A percentile compares a stretch with the other conserved stretches of the same genome.
Evolutionary conservation across 805 yeast genomes (phyloP).

Genomic region (Ogataea polymorpha): DNA sequence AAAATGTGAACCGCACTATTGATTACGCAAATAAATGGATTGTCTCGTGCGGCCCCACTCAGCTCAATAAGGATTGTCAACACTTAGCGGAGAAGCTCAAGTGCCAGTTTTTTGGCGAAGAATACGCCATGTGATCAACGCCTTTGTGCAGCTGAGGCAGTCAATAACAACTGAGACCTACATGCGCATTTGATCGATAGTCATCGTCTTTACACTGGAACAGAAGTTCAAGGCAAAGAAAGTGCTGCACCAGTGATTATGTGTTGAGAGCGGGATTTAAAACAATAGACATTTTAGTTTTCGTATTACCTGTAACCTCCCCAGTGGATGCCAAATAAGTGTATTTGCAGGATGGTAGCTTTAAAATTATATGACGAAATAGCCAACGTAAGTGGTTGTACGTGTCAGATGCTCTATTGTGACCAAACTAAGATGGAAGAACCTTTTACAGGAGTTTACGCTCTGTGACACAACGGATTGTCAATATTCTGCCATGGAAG

Average conservation of each 20-base stretch:
- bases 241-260: neutral
- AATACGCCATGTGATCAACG: conserved; percentile 29
- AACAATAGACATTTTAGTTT: neutral
- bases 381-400: neutral
- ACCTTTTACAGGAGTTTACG: neutral
- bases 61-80: conserved; percentile 40
- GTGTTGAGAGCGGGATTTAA: neutral
- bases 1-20: conserved; percentile 27
- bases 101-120: conserved; percentile 43
- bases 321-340: neutral
- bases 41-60: conserved; percentile 56
- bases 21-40: conserved; percentile 46
- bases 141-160: too few relatives aligned
- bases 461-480: neutral
- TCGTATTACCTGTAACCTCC: neutral
- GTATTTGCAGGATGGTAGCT: neutral
- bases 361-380: neutral
- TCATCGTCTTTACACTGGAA: too few relatives aligned
- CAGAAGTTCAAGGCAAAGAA: neutral
- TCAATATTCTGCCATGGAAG: neutral
- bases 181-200: too few relatives aligned
- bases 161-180: too few relatives aligned
- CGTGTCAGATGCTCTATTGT: neutral
- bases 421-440: neutral
- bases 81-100: conserved; percentile 36